These are phyloP conservation scores for Sedum album DNA, from an alignment of 164 flowering plant genomes.

Conservation along the genomic window DNA sequence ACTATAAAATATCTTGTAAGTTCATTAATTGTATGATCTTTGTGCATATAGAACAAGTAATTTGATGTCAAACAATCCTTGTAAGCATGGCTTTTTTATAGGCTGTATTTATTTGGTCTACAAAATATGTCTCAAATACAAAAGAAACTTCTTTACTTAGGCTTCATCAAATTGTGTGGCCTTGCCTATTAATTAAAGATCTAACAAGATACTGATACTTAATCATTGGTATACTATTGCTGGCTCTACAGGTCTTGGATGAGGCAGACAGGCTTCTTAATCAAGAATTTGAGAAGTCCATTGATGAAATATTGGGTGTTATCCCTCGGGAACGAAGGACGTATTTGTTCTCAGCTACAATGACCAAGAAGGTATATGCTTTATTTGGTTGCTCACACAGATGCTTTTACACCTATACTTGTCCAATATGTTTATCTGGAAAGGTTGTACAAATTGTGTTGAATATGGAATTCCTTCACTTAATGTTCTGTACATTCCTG, in stretches of 20 bases:
- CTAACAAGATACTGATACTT: neutral
- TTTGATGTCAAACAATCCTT: too few species aligned
- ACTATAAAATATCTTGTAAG: slow-evolving; percentile 76
- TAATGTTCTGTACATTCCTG: too few species aligned
- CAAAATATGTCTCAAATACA: neutral
- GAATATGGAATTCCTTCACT: too few species aligned
- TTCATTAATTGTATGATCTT: neutral
- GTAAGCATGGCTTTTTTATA: neutral
- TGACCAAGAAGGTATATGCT: slow-evolving; percentile 79
- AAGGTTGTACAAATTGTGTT: too few species aligned
- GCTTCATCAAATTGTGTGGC: neutral
- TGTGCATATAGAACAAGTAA: neutral
- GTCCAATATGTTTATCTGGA: too few species aligned
- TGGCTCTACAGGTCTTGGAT: slow-evolving; percentile 66
- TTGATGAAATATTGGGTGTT: slow-evolving; percentile 66
- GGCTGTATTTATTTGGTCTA: neutral
- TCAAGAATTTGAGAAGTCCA: slow-evolving; percentile 84
- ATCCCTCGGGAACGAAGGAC: slow-evolving; percentile 77
- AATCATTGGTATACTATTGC: slow-evolving; percentile 1
- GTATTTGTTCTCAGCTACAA: slow-evolving; percentile 89
- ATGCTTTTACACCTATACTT: too few species aligned
- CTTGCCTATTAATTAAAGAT: neutral
- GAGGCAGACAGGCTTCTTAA: slow-evolving; percentile 93
- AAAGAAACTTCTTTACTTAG: neutral
- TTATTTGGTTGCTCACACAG: neutral